These are phyloP conservation scores for Epithemia pelagica DNA, from an alignment of 108 stramenopile genomes.

Conservation along the genomic window DNA sequence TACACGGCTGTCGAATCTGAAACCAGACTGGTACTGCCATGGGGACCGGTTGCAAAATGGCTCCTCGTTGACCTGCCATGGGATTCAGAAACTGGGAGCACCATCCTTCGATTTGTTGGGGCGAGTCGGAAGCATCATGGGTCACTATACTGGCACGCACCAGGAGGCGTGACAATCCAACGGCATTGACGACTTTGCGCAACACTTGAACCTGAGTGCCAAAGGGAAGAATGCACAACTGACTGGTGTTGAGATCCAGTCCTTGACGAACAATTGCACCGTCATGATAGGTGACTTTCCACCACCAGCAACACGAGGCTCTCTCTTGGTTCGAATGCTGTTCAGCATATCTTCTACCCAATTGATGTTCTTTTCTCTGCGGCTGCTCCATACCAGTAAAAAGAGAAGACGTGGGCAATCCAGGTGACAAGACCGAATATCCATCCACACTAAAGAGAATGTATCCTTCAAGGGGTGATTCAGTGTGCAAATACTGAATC, in stretches of 20 bases:
- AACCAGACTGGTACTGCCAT: constrained; percentile 62
- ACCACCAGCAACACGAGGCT: constrained; percentile 53
- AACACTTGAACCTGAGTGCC: constrained; percentile 57
- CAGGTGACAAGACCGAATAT: constrained; percentile 51
- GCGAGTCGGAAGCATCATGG: neutral
- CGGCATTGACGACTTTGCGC: constrained; percentile 56
- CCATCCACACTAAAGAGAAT: constrained; percentile 38
- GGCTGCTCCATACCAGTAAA: constrained; percentile 21
- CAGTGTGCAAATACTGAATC: constrained; percentile 5
- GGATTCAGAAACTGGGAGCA: constrained; percentile 87
- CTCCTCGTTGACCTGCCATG: constrained; percentile 69
- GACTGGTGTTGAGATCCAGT: constrained; percentile 57
- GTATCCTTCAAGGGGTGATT: constrained; percentile 32
- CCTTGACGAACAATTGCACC: constrained; percentile 77
- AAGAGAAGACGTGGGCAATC: constrained; percentile 21
- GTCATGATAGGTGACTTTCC: constrained; percentile 62
- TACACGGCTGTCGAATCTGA: constrained; percentile 52
- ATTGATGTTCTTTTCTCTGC: too few relatives aligned
- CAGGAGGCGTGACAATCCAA: constrained; percentile 64
- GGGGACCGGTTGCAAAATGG: constrained; percentile 57
- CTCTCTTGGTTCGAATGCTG: neutral
- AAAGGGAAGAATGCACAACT: constrained; percentile 56
- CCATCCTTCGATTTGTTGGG: constrained; percentile 51
- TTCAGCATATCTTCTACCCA: neutral
- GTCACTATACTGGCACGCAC: constrained; percentile 17